Base-by-base conservation (phyloP, 768 basidiomycete genomes). In the Rhodotorula diobovata region DNA sequence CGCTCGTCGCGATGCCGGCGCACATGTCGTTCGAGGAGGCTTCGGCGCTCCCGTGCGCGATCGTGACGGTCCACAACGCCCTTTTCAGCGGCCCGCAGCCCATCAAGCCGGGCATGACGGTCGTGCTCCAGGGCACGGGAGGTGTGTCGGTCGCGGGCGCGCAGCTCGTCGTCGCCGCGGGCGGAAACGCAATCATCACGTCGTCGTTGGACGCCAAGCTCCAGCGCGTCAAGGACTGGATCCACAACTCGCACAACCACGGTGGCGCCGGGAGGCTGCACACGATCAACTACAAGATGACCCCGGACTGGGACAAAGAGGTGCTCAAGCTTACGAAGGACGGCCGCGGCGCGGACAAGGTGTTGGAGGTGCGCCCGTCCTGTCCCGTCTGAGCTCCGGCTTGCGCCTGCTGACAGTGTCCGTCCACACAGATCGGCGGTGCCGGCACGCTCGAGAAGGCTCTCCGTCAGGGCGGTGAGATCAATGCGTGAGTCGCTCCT, bases 131-230 rank as follows among this genome's bases (percentile, higher is more conserved):
- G 35, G 80, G 80, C 2, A 76, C 76, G 16, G 76, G 69, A 20
- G 68, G 74, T 41, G 68, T 76, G 23, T 67, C 67, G 54, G 85
- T 85, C 50, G 87, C 85, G 73, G 87, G 81, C 9, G 80, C 85
- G 7, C 86, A 88, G 79, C 78, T 89, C 46, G 86, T 87, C 4
- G 82, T 86, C 50, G 85, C 86, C 9, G 82, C 85, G 15, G 87
- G 87, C 56, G 88, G 87, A 0, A 84, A 80, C 2, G 86, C 87
- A 68, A 87, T 89, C 72, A 83, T 84, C 39, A 89, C 87, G 1
- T 88, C 87, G 1, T 88, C 87, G 1, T 87, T 86, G 0, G 86
- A 88, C 74, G 82, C 83, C 59, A 89, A 89, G 56, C 57, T 88
- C 21, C 82, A 84, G 70, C 71, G 84, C 37, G 86, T 83, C 15